Evolutionary conservation across 441 rosid genomes (phyloP).

Genomic region (Cnidoscolus chayamansa): DNA sequence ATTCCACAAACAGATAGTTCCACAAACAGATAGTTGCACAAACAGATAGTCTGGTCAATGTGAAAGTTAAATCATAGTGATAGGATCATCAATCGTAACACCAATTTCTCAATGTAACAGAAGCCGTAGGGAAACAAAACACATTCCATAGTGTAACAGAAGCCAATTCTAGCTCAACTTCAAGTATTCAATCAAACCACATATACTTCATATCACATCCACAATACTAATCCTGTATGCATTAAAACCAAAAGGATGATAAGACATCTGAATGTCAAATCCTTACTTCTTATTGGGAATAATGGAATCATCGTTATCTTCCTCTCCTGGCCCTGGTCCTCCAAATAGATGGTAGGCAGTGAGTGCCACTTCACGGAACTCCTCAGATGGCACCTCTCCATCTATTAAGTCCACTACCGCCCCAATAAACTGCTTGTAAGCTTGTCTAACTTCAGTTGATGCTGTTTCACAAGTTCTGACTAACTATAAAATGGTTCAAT

Average conservation of each 20-base stretch:
- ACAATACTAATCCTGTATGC: neutral
- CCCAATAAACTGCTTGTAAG: conserved; percentile 72
- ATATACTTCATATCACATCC: neutral
- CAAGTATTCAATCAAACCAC: neutral
- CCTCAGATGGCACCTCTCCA: conserved; percentile 76
- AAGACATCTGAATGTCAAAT: conserved; percentile 13
- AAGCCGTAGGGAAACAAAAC: neutral
- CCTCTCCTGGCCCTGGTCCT: conserved; percentile 41
- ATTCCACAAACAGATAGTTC: too few relatives aligned
- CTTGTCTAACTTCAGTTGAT: conserved; percentile 72
- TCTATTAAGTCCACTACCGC: conserved; percentile 70
- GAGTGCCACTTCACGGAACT: conserved; percentile 68
- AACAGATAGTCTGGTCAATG: neutral
- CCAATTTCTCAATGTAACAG: neutral
- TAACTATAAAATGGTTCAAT: neutral
- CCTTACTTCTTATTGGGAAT: conserved; percentile 51
- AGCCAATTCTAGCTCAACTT: neutral
- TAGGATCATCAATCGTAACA: neutral
- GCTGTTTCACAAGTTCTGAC: conserved; percentile 38
- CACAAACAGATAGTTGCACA: neutral
- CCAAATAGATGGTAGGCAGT: conserved; percentile 51
- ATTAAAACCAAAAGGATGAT: neutral
- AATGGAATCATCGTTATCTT: conserved; percentile 34
- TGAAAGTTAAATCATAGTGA: neutral
- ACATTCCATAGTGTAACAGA: neutral